Percentiles rank a stretch among this genome's conserved stretches.
Evolutionary conservation across 2,329 filamentous ascomycete genomes (phyloP).

Genomic region (Stemphylium vesicarium): DNA sequence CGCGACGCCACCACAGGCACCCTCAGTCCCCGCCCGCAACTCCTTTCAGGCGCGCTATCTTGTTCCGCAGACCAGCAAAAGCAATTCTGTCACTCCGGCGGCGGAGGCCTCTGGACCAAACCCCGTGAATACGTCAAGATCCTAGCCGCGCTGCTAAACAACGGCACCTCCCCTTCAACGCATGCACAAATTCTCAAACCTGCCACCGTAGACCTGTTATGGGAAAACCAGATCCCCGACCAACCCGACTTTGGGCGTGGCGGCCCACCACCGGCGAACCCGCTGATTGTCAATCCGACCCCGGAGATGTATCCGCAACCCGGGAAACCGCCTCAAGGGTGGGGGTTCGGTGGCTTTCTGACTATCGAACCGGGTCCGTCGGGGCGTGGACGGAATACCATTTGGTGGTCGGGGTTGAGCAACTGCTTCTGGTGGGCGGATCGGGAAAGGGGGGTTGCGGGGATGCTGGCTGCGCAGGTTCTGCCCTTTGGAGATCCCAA

Average conservation of each 20-base stretch:
- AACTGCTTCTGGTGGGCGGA: slow-evolving; percentile 71
- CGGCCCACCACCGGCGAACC: slow-evolving; percentile 55
- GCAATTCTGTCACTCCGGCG: slow-evolving; percentile 63
- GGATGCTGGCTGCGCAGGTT: slow-evolving; percentile 19
- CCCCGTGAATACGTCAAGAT: slow-evolving; percentile 68
- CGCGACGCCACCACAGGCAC: slow-evolving; percentile 52
- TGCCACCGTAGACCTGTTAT: slow-evolving; percentile 68
- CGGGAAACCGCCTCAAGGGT: slow-evolving; percentile 65
- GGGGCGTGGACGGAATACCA: slow-evolving; percentile 60
- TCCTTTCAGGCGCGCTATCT: slow-evolving; percentile 56
- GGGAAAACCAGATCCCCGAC: slow-evolving; percentile 65
- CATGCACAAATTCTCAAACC: slow-evolving; percentile 61
- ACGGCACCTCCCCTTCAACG: slow-evolving; percentile 66
- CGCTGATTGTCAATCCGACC: slow-evolving; percentile 56
- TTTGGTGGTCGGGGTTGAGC: slow-evolving; percentile 64
- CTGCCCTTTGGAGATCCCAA: slow-evolving; percentile 46
- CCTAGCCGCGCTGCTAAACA: slow-evolving; percentile 67
- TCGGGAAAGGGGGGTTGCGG: slow-evolving; percentile 62
- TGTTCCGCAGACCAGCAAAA: slow-evolving; percentile 53
- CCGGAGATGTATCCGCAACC: slow-evolving; percentile 58
- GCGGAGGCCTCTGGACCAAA: slow-evolving; percentile 65
- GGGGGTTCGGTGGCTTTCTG: slow-evolving; percentile 67
- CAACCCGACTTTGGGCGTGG: slow-evolving; percentile 58
- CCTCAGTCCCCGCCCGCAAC: slow-evolving; percentile 56
- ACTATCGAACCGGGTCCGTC: slow-evolving; percentile 55